Evolutionary conservation across 805 yeast genomes (phyloP).

Genomic region (Barnettozyma californica): DNA sequence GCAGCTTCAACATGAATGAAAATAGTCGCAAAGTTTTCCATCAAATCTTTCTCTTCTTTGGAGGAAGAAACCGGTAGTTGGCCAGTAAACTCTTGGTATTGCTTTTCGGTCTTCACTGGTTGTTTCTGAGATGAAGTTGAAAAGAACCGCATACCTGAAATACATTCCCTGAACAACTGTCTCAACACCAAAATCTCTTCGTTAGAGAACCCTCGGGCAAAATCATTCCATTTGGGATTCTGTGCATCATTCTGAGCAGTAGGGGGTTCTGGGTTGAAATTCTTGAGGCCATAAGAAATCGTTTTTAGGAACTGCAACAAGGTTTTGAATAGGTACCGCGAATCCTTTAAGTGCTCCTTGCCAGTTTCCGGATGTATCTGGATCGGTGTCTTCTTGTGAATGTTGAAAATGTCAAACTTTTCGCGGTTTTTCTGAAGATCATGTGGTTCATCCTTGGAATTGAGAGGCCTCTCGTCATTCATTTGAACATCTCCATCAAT

Average conservation of each 20-base stretch:
- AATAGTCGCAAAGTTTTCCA: constrained; percentile 93
- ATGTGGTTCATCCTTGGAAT: constrained; percentile 9
- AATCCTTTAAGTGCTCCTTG: constrained; percentile 76
- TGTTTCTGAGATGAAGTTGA: constrained; percentile 35
- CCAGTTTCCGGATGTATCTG: constrained; percentile 40
- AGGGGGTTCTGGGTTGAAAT: constrained; percentile 79
- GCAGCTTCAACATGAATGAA: constrained; percentile 94
- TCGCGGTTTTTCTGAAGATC: constrained; percentile 1
- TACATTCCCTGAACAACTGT: constrained; percentile 76
- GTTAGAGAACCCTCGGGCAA: constrained; percentile 74
- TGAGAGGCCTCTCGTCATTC: constrained; percentile 19
- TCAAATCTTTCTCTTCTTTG: constrained; percentile 88
- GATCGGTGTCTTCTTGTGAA: constrained; percentile 52
- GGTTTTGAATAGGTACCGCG: constrained; percentile 81
- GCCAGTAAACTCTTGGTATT: constrained; percentile 45
- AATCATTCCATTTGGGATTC: constrained; percentile 70
- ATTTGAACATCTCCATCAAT: constrained; percentile 27
- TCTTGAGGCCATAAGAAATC: constrained; percentile 80
- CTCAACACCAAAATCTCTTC: constrained; percentile 81
- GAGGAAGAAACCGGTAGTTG: constrained; percentile 84
- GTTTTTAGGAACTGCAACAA: constrained; percentile 87
- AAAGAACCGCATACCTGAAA: constrained; percentile 74
- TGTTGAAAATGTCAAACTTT: constrained; percentile 37
- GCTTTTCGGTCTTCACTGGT: constrained; percentile 19
- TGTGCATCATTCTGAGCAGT: constrained; percentile 44